phyloP scores from a whole-genome alignment of 1,284 basidiomycete species.

The Bjerkandera adusta region DNA sequence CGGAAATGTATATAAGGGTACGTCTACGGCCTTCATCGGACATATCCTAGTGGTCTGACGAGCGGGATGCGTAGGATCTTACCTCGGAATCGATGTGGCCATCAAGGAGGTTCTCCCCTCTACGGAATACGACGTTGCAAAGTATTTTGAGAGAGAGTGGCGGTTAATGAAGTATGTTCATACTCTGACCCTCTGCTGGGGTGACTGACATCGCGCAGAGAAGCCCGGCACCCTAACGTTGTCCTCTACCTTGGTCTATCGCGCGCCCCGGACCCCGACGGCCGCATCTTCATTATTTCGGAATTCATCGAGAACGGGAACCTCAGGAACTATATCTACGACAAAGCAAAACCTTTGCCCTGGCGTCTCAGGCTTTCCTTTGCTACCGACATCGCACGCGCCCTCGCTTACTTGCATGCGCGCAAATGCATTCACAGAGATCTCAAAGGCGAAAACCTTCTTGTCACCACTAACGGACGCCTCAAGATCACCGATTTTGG shows the following conservation, averaged over 20 bases:
- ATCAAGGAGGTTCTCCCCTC: conserved; percentile 95
- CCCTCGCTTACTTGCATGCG: conserved; percentile 96
- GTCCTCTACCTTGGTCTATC: conserved; percentile 94
- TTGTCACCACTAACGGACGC: conserved; percentile 89
- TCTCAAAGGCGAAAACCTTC: conserved; percentile 96
- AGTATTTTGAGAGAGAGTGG: conserved; percentile 98
- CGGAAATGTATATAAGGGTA: conserved; percentile 90
- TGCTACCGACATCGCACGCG: conserved; percentile 90
- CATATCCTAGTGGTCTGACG: not conserved
- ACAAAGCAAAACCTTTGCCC: conserved; percentile 77
- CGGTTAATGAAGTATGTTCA: conserved; percentile 78
- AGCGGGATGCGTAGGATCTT: conserved; percentile 35
- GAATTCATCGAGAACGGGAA: conserved; percentile 89
- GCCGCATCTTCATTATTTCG: conserved; percentile 86
- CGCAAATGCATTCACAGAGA: conserved; percentile 87
- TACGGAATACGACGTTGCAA: conserved; percentile 88
- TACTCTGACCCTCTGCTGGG: not conserved
- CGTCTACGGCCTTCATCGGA: conserved; percentile 13
- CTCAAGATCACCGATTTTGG: conserved; percentile 98
- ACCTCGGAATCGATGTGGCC: conserved; percentile 93
- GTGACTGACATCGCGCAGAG: conserved; percentile 36
- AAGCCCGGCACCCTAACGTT: conserved; percentile 89
- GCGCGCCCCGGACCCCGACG: conserved; percentile 79
- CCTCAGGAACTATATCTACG: conserved; percentile 83
- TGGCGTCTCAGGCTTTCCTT: conserved; percentile 93